Base-by-base conservation (phyloP, 306 rosid species). In the Quercus aquifolioides region DNA sequence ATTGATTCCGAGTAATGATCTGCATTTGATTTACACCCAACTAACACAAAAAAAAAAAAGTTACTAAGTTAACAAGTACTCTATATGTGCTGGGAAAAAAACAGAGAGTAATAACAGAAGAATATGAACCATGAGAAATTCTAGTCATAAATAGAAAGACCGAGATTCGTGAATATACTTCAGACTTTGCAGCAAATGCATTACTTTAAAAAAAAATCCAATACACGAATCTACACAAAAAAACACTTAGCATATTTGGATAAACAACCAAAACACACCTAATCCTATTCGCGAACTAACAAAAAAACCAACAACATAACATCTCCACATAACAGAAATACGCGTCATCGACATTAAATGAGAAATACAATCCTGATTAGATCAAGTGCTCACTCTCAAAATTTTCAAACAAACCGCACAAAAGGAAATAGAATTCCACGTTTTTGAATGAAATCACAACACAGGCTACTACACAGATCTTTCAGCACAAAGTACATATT, bases 331-430 rank as follows among this genome's bases (percentile, higher is more conserved):
- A 28, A 52, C 69, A 52, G 52, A 68, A 23, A 73, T 15, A 59
- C 19, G 15, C 73, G 72, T 64, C 30, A 26, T 71, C 30, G 41
- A 49, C 71, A 54, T 19, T 0, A n/a, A 3, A 26, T 2, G 4
- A 15, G 2, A 35, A 33, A 33, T 10, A 11, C 8, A 81, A 20
- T 60, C 59, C 60, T 31, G 35, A 41, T 70, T 68, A 49, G 55
- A 81, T 74, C 81, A 70, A 80, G 68, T 46, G 23, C 79, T 69
- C 70, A 67, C 28, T 19, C 51, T 12, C 41, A 11, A 49, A 49
- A 49, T 49, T 49, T 49, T 3, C 54, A 49, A 8, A 6, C 14
- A 65, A 67, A 18, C 9, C 8, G 14, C 54, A 63, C 72, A 38
- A 63, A 21, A 15, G 26, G 26, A 17, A 31, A 65, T 56, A 6